A percentile compares a stretch with the other conserved stretches of the same genome.
Conservation (phyloP, 2,329 filamentous ascomycete genomes). For the Hymenotorrendiella dingleyae region DNA sequence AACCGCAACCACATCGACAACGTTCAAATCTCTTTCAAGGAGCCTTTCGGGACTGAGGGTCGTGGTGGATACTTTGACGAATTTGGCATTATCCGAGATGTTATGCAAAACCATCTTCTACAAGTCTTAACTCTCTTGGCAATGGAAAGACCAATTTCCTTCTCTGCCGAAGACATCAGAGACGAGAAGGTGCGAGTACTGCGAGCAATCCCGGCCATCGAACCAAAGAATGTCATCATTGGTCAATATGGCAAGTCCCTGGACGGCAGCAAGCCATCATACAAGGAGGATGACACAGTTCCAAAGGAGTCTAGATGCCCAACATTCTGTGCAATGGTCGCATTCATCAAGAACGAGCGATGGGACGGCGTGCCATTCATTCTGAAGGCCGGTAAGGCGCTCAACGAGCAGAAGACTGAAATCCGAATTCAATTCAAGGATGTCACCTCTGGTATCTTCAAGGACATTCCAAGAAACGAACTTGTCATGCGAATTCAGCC, state of each 20-base stretch:
- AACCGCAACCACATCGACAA: conserved; percentile 99
- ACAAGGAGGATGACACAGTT: conserved; percentile 98
- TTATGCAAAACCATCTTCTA: conserved; percentile 99
- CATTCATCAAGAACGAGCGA: conserved; percentile 98
- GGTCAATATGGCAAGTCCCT: conserved; percentile 96
- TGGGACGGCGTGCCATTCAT: conserved; percentile 99
- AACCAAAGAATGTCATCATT: conserved; percentile 99
- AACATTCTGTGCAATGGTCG: conserved; percentile 94
- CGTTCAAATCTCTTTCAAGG: conserved; percentile 98
- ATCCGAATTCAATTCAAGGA: conserved; percentile 99
- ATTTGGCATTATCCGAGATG: conserved; percentile 98
- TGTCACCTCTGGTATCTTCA: conserved; percentile 98
- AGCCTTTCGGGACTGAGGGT: conserved; percentile 96
- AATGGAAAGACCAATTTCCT: conserved; percentile 98
- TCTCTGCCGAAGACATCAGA: conserved; percentile 95
- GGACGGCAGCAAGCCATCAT: conserved; percentile 91
- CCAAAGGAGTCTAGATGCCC: conserved; percentile 96
- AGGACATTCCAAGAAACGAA: conserved; percentile 98
- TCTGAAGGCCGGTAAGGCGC: conserved; percentile 95
- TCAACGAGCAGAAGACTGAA: conserved; percentile 99
- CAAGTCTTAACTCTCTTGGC: conserved; percentile 93
- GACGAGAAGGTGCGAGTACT: conserved; percentile 98
- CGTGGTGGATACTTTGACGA: conserved; percentile 98
- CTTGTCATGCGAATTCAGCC: conserved; percentile 98
- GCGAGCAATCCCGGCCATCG: conserved; percentile 85